Evolutionary conservation across 169 alveolate genomes (phyloP), one percentile per base, ranked within the genome.

Genomic region (Plasmodium gonderi): DNA sequence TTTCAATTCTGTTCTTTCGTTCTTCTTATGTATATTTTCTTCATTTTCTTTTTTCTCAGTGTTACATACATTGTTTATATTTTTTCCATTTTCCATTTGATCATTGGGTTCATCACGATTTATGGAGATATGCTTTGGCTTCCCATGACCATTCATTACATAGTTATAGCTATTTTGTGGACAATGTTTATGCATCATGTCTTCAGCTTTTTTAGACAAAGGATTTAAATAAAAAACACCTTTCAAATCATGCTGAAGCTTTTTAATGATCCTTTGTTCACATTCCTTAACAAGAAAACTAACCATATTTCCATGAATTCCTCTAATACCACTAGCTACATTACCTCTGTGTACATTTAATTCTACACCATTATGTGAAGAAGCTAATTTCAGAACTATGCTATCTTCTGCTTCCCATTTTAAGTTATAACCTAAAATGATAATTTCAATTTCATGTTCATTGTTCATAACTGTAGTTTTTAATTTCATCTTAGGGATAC

Each of bases 161-260:
- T 85, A 85, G 12, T 45, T 38, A 54, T 85, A 85, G 36, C 44
- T 85, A 1, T 49, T 75, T 64, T 85, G 92, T 0, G 90, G 90
- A 1, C 69, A 31, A 5, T 77, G 94, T 31, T 23, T 38, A 67
- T 89, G 94, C 94, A 89, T 89, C 3, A 65, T 11, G 1, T 42
- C n/a, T 9, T 76, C 75, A 8, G 49, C 45, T 26, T 89, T 89
- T 26, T 89, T 77, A 31, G 90, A 77, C n/a, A 26, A 14, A 0
- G 94, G 94, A 26, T 89, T 89, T 44, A 89, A 47, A 78, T 89
- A 89, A 44, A 77, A 89, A 1, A 89, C 82, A 26, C 94, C 94
- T 29, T 89, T 89, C 49, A 95, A 17, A 54, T 95, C 97, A 26
- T 95, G 97, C 69, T 92, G 97, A 69, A 95, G 80, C 36, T 93